Evolutionary conservation across 2,329 filamentous ascomycete genomes (phyloP).

Genomic region (Diaporthe aspalathi): DNA sequence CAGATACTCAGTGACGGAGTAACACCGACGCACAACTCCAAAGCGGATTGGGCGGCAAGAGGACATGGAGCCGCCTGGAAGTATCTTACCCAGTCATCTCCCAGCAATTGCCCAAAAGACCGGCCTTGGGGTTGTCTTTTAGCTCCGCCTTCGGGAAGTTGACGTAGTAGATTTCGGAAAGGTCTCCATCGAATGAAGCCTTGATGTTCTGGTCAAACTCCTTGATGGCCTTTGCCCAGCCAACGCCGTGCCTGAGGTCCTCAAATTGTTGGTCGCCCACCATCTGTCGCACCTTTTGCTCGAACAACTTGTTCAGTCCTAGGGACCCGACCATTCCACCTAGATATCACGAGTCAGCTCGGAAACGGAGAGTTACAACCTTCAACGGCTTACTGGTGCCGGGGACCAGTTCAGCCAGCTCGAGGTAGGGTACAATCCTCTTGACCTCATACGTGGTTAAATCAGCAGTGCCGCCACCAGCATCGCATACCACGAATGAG

Average conservation of each 20-base stretch:
- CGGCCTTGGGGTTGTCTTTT: neutral
- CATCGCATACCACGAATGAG: constrained; percentile 9
- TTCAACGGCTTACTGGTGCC: too few species aligned
- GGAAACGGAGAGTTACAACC: too few species aligned
- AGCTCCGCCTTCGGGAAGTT: neutral
- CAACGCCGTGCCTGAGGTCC: constrained; percentile 8
- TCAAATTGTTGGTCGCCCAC: constrained; percentile 26
- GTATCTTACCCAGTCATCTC: constrained; percentile 28
- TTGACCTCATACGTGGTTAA: constrained; percentile 18
- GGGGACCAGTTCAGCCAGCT: constrained; percentile 22
- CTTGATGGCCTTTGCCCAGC: constrained; percentile 5
- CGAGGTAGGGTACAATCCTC: neutral
- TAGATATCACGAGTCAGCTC: too few species aligned
- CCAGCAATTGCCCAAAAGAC: neutral
- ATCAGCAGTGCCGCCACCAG: constrained; percentile 26
- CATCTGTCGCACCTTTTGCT: neutral
- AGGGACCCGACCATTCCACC: constrained; percentile 26
- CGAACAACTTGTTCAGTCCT: constrained; percentile 15
- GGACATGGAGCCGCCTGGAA: too few species aligned
- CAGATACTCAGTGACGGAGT: too few species aligned
- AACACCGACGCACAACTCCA: too few species aligned
- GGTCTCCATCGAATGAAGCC: neutral
- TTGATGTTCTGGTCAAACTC: constrained; percentile 34
- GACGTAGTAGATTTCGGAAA: neutral
- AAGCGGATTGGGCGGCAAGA: too few species aligned